Evolutionary conservation across 169 alveolate genomes (phyloP), one percentile per base, ranked within the genome.

Genomic region (Cryptosporidium canis): DNA sequence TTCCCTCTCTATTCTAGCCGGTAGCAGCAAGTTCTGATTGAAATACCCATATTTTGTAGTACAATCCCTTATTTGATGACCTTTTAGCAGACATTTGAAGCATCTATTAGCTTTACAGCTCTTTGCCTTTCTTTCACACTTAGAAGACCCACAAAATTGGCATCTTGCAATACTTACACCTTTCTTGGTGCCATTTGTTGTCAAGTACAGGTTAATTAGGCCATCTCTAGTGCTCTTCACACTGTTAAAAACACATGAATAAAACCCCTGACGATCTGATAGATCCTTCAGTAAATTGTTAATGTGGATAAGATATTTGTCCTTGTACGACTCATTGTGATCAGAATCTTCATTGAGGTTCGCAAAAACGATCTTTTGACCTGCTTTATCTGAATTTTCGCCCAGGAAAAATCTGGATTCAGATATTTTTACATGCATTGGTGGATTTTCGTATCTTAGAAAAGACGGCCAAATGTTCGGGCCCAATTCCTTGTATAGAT

Each of bases 391-490:
- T 24, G 63, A 43, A 16, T 41, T 37, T 21, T 27, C 14, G 33
- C 33, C 29, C 37, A 43, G 18, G 27, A 39, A 77, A 77, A 77
- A 77, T 39, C 87, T 55, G 5, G 87, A 77, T 39, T 77, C 87
- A 31, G 37, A 29, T 43, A 63, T 77, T n/a, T 61, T 77, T 31
- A 61, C 41, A 61, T 61, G 77, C 21, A 27, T 35, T 61, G 87
- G 87, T 0, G 87, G 87, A 58, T 77, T 77, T n/a, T 77, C 87
- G n/a, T 77, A 77, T 39, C 87, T 55, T 41, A 77, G 41, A 39
- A 56, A 77, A 21, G 87, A 77, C n/a, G 87, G 87, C 87, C 87
- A 77, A 27, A 77, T 39, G 41, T 53, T 77, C 39, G 84, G 58
- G 4, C 87, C 87, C 71, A 77, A 58, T 58, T 77, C 63, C 45